Evolutionary conservation across 2,329 filamentous ascomycete genomes (phyloP), one percentile per base, ranked within the genome.

Genomic region (Peltaster fructicola): DNA sequence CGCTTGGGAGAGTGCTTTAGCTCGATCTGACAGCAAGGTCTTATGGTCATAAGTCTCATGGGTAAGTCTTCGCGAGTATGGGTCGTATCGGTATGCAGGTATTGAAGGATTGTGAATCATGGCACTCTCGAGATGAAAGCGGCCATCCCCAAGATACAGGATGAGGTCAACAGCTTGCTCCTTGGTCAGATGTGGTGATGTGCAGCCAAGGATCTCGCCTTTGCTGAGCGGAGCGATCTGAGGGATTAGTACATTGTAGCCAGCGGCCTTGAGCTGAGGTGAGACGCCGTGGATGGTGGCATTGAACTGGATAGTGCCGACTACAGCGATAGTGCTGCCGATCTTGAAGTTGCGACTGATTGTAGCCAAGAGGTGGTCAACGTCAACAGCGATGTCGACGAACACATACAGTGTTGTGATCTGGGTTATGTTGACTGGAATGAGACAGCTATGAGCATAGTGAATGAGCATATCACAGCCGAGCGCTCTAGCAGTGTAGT

Each of bases 271-370:
- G 5, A 98, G 66, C 9, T 70, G 65, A 15, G 73, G 64, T 34
- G 73, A 71, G 8, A 91, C 70, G 9, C 79, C 80, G 52, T 98
- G 88, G 15, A 98, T 74, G 0, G 88, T 93, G 17, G 84, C 80
- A 53, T 98, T 98, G 63, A 98, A 98, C 50, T 98, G 88, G 39
- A 98, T 98, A 0, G 88, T 98, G 23, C 88, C 85, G 9, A 98
- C 85, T 38, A 93, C 66, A 4, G 88, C 88, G 30, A 98, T 73
- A 1, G 75, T 85, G 54, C 88, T 91, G 2, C 79, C 78, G 0
- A 73, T 55, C 2, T 72, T 62, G 48, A 95, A 92, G 47, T 93
- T 98, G 33, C 81, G 20, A 45, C 82, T 76, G 22, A 98, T 62
- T 0, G 84, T 88, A 6, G 78, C 76, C 24, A 93, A 56, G 9